phyloP scores from a whole-genome alignment of 345 rosid species.

The Syzygium oleosum region DNA sequence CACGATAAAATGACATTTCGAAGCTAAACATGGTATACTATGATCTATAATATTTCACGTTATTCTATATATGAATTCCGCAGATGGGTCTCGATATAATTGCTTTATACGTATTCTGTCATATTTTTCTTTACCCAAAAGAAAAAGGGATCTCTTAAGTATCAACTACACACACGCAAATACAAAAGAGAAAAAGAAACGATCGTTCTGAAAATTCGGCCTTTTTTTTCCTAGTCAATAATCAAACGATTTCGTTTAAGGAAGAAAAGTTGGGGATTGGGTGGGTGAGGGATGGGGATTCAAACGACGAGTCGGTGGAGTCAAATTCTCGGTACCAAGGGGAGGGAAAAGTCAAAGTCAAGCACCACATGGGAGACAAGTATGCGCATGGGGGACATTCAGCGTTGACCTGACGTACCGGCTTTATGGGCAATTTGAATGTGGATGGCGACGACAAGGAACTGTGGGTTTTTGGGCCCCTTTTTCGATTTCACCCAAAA shows the following conservation, averaged over 20 bases:
- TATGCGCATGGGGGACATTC: neutral
- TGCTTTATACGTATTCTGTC: neutral
- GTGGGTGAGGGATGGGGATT: neutral
- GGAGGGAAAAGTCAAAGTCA: neutral
- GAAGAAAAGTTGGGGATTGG: neutral
- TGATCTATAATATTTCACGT: neutral
- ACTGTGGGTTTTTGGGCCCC: too few relatives aligned
- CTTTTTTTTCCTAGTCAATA: too few relatives aligned
- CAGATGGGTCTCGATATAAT: neutral
- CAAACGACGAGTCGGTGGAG: neutral
- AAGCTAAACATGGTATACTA: rapidly evolving
- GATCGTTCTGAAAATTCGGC: too few relatives aligned
- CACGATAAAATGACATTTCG: rapidly evolving
- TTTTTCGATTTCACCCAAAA: too few relatives aligned
- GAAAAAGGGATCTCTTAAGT: too few relatives aligned
- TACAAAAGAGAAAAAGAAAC: too few relatives aligned
- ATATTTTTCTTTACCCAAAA: too few relatives aligned
- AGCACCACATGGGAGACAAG: neutral
- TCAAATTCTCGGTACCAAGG: neutral
- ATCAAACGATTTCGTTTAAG: neutral
- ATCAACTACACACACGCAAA: neutral
- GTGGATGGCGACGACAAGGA: neutral
- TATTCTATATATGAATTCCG: neutral
- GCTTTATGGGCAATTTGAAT: neutral
- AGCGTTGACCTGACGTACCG: neutral